phyloP scores from a whole-genome alignment of 2,329 filamentous ascomycete species.

The Xylaria sp. region DNA sequence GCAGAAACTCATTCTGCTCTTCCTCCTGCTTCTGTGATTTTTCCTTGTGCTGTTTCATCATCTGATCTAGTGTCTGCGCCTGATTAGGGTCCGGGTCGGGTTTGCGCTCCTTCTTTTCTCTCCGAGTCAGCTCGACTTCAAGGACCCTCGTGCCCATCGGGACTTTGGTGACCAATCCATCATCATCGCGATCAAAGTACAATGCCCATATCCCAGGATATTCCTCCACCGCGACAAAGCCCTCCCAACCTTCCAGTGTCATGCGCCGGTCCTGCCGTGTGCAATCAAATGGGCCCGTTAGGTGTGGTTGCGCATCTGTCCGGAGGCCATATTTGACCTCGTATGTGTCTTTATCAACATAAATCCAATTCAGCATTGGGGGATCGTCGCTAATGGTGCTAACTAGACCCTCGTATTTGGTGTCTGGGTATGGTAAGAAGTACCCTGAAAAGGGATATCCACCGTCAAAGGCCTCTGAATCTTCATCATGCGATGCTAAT shows the following conservation, averaged over 20 bases:
- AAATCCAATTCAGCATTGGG: constrained; percentile 64
- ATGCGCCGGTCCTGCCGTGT: constrained; percentile 63
- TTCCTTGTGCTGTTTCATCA: constrained; percentile 47
- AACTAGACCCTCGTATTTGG: constrained; percentile 58
- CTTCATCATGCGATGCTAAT: constrained; percentile 42
- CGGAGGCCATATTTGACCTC: constrained; percentile 60
- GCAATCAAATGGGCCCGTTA: constrained; percentile 63
- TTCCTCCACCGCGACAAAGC: constrained; percentile 61
- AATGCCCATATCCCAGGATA: constrained; percentile 58
- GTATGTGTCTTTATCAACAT: constrained; percentile 58
- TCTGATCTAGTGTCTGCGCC: constrained; percentile 47
- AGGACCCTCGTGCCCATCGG: constrained; percentile 61
- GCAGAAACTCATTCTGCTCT: constrained; percentile 20
- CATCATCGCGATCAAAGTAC: constrained; percentile 61
- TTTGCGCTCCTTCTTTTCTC: constrained; percentile 60
- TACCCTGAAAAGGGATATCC: constrained; percentile 68
- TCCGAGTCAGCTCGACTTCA: constrained; percentile 65
- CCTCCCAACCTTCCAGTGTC: constrained; percentile 62
- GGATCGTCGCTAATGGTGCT: constrained; percentile 61
- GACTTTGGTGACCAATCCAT: constrained; percentile 58
- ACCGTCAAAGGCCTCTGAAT: constrained; percentile 45
- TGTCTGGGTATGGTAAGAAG: constrained; percentile 67
- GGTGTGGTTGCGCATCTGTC: constrained; percentile 55
- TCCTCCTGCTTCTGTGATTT: constrained; percentile 36
- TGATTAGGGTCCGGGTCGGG: constrained; percentile 44